Conservation (phyloP, 805 yeast species). For the Metschnikowia similis region DNA sequence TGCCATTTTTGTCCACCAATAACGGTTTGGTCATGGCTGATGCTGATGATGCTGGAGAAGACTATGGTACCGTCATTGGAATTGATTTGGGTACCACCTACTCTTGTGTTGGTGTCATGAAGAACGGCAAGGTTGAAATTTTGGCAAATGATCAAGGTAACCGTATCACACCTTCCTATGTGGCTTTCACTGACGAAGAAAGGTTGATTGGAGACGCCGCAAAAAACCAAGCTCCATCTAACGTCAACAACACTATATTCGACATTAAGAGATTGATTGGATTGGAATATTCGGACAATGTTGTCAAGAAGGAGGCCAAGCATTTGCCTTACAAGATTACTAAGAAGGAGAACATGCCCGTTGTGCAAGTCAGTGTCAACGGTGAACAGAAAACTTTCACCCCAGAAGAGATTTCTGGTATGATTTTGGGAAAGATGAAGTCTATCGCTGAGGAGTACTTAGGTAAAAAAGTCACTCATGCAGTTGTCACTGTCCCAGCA, state of each 20-base stretch:
- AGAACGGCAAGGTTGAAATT: constrained; percentile 89
- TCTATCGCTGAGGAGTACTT: constrained; percentile 21
- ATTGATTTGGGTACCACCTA: constrained; percentile 95
- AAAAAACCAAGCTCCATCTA: constrained; percentile 94
- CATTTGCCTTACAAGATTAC: constrained; percentile 81
- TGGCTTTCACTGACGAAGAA: constrained; percentile 90
- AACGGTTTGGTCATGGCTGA: constrained; percentile 19
- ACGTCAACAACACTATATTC: constrained; percentile 86
- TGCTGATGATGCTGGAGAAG: constrained; percentile 29
- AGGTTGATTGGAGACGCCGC: constrained; percentile 96
- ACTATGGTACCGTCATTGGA: constrained; percentile 75
- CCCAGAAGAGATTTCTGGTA: constrained; percentile 93
- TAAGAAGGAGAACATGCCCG: constrained; percentile 71
- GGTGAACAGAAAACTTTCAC: constrained; percentile 84
- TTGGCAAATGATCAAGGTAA: constrained; percentile 98
- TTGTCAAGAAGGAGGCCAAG: constrained; percentile 62
- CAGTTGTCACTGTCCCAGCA: constrained; percentile 21
- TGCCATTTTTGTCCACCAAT: constrained; percentile 31
- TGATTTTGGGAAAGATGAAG: constrained; percentile 87
- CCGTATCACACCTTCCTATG: constrained; percentile 96
- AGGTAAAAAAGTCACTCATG: constrained; percentile 21
- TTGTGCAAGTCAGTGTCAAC: constrained; percentile 75
- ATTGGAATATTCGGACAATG: constrained; percentile 47
- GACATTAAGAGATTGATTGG: constrained; percentile 94
- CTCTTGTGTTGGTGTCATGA: constrained; percentile 94